Conservation (phyloP, 768 basidiomycete genomes). For the Aureoboletus auriporus region DNA sequence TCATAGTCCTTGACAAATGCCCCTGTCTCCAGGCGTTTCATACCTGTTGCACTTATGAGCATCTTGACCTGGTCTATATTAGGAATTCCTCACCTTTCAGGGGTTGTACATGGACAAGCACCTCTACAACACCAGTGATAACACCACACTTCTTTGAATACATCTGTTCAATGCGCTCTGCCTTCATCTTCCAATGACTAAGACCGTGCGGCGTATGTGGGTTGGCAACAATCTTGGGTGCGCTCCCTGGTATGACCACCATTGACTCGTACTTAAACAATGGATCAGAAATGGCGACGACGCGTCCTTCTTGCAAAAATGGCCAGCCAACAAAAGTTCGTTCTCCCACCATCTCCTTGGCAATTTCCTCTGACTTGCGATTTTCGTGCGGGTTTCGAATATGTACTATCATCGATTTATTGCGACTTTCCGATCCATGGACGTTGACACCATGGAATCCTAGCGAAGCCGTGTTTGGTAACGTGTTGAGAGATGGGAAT, state of each 20-base stretch:
- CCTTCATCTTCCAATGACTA: slow-evolving; percentile 74
- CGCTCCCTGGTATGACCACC: slow-evolving; percentile 44
- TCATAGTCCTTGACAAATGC: slow-evolving; percentile 97
- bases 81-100: slow-evolving; percentile 64
- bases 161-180: slow-evolving; percentile 73
- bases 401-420: slow-evolving; percentile 91
- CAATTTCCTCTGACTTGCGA: slow-evolving; percentile 68
- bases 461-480: slow-evolving; percentile 72
- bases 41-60: slow-evolving; percentile 44
- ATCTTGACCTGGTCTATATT: neutral
- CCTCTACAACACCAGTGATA: slow-evolving; percentile 74
- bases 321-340: slow-evolving; percentile 88
- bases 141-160: slow-evolving; percentile 92
- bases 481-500: slow-evolving; percentile 91
- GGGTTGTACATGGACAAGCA: slow-evolving; percentile 84
- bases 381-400: slow-evolving; percentile 73
- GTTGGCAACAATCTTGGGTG: slow-evolving; percentile 57
- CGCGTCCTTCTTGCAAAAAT: slow-evolving; percentile 88
- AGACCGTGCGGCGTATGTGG: slow-evolving; percentile 70
- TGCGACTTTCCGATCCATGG: slow-evolving; percentile 84
- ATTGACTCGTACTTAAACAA: slow-evolving; percentile 83
- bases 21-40: slow-evolving; percentile 84
- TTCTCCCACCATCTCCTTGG: slow-evolving; percentile 68
- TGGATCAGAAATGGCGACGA: slow-evolving; percentile 82
- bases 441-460: slow-evolving; percentile 91